Evolutionary conservation across 73 alveolate species (phyloP).

Genomic region (Paramecium octaurelia): DNA sequence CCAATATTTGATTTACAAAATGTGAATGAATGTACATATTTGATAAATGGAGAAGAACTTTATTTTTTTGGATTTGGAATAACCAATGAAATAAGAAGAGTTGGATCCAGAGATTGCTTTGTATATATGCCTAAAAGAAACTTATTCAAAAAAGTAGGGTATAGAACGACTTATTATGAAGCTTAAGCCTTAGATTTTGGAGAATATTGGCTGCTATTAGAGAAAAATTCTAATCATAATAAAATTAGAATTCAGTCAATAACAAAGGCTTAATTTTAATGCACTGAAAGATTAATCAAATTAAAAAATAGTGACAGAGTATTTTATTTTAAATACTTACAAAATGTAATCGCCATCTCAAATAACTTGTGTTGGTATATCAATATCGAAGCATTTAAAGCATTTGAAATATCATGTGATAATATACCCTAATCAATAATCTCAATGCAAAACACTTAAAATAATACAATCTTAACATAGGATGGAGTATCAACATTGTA

Average conservation of each 20-base stretch:
- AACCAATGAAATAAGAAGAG: not conserved
- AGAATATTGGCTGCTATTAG: not conserved
- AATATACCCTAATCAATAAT: not conserved
- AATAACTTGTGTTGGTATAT: not conserved
- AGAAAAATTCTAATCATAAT: not conserved
- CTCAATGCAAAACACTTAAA: not conserved
- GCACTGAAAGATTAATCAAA: not conserved
- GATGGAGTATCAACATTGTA: not conserved
- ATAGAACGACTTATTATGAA: not conserved
- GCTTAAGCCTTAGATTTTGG: not conserved
- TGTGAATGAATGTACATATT: not conserved
- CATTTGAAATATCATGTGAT: not conserved
- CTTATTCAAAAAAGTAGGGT: constrained; percentile 12
- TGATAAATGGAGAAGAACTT: not conserved
- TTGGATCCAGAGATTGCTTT: constrained; percentile 13
- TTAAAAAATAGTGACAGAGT: not conserved
- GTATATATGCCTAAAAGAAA: not conserved
- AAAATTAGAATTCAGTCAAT: not conserved
- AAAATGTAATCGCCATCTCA: not conserved
- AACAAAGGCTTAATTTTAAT: not conserved
- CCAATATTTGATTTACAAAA: constrained; percentile 7
- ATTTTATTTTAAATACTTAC: not conserved
- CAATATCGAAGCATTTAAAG: constrained; percentile 25
- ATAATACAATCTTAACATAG: not conserved
- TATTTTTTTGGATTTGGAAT: constrained; percentile 2